A percentile compares a stretch with the other conserved stretches of the same genome.
Conservation (phyloP, 2,329 filamentous ascomycete genomes). For the Fusarium equiseti region DNA sequence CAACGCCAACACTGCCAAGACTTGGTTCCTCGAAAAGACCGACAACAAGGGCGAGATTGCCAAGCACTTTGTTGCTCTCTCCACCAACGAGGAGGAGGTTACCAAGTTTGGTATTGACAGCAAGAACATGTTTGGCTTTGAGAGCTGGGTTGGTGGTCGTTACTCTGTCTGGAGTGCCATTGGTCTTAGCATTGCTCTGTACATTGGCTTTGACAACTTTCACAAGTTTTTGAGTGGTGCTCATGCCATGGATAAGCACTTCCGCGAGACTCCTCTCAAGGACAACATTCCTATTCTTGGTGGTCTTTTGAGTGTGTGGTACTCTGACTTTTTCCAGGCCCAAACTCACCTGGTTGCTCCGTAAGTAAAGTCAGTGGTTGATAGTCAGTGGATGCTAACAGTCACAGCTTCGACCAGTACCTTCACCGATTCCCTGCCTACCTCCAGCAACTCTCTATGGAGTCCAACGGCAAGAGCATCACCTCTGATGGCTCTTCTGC, state of each 20-base stretch:
- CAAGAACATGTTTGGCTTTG: conserved; percentile 99
- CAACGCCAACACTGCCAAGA: conserved; percentile 97
- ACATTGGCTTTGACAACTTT: conserved; percentile 98
- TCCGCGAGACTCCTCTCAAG: conserved; percentile 88
- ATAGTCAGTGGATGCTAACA: conserved; percentile 18
- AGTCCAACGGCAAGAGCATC: conserved; percentile 98
- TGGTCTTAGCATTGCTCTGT: conserved; percentile 91
- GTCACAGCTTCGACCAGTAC: conserved; percentile 90
- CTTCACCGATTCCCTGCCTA: conserved; percentile 99
- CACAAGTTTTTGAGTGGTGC: conserved; percentile 94
- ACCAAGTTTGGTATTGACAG: conserved; percentile 98
- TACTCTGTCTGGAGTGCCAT: conserved; percentile 99
- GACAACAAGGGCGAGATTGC: conserved; percentile 85
- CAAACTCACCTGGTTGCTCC: conserved; percentile 98
- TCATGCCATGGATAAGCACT: conserved; percentile 99
- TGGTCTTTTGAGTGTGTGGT: conserved; percentile 96
- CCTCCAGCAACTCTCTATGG: conserved; percentile 99
- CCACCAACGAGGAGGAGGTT: conserved; percentile 94
- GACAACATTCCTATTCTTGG: conserved; percentile 95
- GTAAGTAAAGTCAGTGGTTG: conserved; percentile 62
- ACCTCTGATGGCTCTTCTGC: conserved; percentile 89
- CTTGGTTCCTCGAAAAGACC: conserved; percentile 91
- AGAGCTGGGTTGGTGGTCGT: conserved; percentile 97
- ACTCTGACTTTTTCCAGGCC: conserved; percentile 98
- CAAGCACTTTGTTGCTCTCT: conserved; percentile 98